Evolutionary conservation across 345 rosid genomes (phyloP), one percentile per base, ranked within the genome.

Genomic region (Gossypium longicalyx): DNA sequence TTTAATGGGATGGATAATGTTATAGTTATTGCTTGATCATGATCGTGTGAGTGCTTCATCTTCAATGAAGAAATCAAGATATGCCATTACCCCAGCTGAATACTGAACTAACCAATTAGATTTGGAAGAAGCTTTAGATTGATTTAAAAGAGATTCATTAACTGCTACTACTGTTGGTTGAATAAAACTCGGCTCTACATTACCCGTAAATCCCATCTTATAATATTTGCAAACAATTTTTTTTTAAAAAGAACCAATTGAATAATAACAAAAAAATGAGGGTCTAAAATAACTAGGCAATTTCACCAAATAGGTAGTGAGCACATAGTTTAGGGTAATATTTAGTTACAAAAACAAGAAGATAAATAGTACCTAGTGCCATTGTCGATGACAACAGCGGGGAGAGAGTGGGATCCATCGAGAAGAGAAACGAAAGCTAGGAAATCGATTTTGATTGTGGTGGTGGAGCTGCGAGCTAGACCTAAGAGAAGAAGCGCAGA

Each of bases 331-430:
- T 2, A 27, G 45, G 25, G 72, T 59, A 59, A 23, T 11, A 23
- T 59, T 59, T n/a, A 59, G 38, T 9, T 25, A 9, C 41, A 23
- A 23, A 15, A 8, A 65, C 0, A 1, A 23, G 47, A 52, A 25
- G 47, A 17, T 9, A 51, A 69, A 27, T 2, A 63, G 16, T 86
- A 94, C 99, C 99, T 97, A 54, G 99, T 87, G 73, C 97, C 99
- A 74, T 88, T 91, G 82, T 93, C 98, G 84, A 95, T 91, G 82
- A 95, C 98, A 81, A 95, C 90, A 62, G 98, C 91, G 19, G 98
- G 97, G 54, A 97, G 93, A 76, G 89, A 51, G 97, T 82, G 68
- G 98, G 90, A 81, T 91, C 38, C 38, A 34, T 34, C 6, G 1
- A 34, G 38, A 34, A 34, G 38, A 34, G 38, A 34, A 29, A 9